Conservation (phyloP, 2,329 filamentous ascomycete species). For the Pseudopithomyces maydicus region DNA sequence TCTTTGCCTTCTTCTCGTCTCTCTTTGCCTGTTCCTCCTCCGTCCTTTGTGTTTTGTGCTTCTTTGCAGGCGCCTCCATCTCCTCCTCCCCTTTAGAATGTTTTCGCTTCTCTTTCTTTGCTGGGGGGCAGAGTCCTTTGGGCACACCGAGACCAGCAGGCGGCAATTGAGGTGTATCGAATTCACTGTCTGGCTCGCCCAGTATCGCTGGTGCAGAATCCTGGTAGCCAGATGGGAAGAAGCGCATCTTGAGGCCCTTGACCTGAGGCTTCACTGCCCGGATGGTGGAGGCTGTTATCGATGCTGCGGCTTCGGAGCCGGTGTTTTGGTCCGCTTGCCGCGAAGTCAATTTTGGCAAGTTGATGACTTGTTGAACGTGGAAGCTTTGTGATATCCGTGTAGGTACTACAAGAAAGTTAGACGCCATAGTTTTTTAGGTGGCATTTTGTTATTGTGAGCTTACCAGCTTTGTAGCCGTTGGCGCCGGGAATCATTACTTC, state of each 20-base stretch:
- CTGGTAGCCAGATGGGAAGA: slow-evolving; percentile 67
- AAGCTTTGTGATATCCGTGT: slow-evolving; percentile 61
- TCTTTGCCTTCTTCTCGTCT: slow-evolving; percentile 46
- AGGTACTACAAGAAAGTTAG: slow-evolving; percentile 26
- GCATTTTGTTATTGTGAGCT: slow-evolving; percentile 27
- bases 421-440: not conserved
- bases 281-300: slow-evolving; percentile 54
- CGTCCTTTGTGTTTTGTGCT: slow-evolving; percentile 45
- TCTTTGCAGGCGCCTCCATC: slow-evolving; percentile 41
- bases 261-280: slow-evolving; percentile 68
- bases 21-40: slow-evolving; percentile 41
- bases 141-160: slow-evolving; percentile 29
- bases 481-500: slow-evolving; percentile 66
- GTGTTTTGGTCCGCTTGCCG: slow-evolving; percentile 48
- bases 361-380: slow-evolving; percentile 67
- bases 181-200: slow-evolving; percentile 50
- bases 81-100: slow-evolving; percentile 35
- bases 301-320: slow-evolving; percentile 47
- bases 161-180: slow-evolving; percentile 44
- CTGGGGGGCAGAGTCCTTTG: slow-evolving; percentile 26
- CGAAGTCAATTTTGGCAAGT: slow-evolving; percentile 53
- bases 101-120: slow-evolving; percentile 48
- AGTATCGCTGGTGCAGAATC: slow-evolving; percentile 49
- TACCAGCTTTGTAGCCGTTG: slow-evolving; percentile 62
- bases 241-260: slow-evolving; percentile 69